Conservation (phyloP, 148 eudicot species). For the Polygonum maritimum region DNA sequence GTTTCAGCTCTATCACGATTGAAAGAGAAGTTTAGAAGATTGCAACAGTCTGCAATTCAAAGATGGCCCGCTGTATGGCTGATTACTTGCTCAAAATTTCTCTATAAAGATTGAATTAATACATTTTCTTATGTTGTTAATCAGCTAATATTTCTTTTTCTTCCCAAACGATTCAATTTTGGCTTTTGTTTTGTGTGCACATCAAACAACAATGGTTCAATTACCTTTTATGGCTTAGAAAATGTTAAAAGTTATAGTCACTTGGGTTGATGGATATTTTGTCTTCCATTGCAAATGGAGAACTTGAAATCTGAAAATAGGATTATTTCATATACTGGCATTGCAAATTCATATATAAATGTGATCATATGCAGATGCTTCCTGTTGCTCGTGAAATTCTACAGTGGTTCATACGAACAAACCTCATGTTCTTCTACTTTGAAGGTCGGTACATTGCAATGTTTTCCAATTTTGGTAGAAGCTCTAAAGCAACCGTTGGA, state of each 20-base stretch:
- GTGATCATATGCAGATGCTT: slow-evolving; percentile 43
- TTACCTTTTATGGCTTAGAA: neutral
- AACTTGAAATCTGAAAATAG: neutral
- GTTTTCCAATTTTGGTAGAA: neutral
- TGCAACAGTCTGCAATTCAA: slow-evolving; percentile 43
- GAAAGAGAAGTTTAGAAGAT: slow-evolving; percentile 42
- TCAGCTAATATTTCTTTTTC: neutral
- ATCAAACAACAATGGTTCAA: neutral
- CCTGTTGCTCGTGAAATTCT: slow-evolving; percentile 73
- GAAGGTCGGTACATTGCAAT: slow-evolving; percentile 52
- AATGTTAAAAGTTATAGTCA: neutral
- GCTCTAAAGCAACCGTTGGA: neutral
- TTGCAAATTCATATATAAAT: slow-evolving; percentile 9
- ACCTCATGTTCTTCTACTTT: slow-evolving; percentile 97
- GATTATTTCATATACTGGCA: neutral
- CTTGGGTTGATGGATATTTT: neutral
- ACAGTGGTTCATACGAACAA: slow-evolving; percentile 74
- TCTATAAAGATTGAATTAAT: neutral
- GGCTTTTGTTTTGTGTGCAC: neutral
- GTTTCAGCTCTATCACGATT: slow-evolving; percentile 41
- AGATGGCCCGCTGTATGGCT: slow-evolving; percentile 80
- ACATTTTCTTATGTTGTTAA: neutral
- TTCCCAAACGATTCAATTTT: neutral
- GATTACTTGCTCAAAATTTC: neutral
- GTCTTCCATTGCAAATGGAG: neutral